These are phyloP conservation scores for Pilasporangium apinafurcum DNA, from an alignment of 352 stramenopile genomes.

Conservation along the genomic window DNA sequence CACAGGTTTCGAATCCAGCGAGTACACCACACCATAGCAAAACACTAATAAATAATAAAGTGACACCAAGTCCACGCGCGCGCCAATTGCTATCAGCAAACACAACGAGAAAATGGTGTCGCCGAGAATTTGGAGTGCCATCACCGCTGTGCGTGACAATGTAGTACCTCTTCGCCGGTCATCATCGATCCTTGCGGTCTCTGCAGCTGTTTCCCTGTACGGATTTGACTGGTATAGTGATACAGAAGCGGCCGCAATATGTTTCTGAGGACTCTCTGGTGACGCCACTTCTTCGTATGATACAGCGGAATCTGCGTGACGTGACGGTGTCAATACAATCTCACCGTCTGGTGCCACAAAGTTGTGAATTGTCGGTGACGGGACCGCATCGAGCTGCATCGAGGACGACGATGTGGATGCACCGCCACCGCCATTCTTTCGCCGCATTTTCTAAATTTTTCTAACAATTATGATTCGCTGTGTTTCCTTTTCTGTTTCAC, in stretches of 20 bases:
- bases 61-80: constrained; percentile 52
- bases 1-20: constrained; percentile 48
- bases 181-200: too few species aligned
- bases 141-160: constrained; percentile 15
- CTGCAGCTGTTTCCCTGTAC: background rate
- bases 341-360: constrained; percentile 20
- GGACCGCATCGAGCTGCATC: too few species aligned
- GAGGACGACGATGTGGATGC: too few species aligned
- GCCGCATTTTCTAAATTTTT: too few species aligned
- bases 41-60: constrained; percentile 65
- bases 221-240: constrained; percentile 1
- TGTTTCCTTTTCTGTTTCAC: too few species aligned
- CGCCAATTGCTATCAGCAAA: constrained; percentile 39
- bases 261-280: too few species aligned
- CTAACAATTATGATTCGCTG: too few species aligned
- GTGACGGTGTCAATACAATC: constrained; percentile 29
- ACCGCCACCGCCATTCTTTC: too few species aligned
- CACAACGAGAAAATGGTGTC: constrained; percentile 42
- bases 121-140: constrained; percentile 11
- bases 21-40: constrained; percentile 51
- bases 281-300: constrained; percentile 32
- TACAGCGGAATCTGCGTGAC: constrained; percentile 5
- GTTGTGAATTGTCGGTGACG: too few species aligned
- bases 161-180: too few species aligned
- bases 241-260: too few species aligned